A percentile compares a stretch with the other conserved stretches of the same genome.
Evolutionary conservation across 2,329 filamentous ascomycete species (phyloP).

Genomic region (Neopestalotiopsis sp.): DNA sequence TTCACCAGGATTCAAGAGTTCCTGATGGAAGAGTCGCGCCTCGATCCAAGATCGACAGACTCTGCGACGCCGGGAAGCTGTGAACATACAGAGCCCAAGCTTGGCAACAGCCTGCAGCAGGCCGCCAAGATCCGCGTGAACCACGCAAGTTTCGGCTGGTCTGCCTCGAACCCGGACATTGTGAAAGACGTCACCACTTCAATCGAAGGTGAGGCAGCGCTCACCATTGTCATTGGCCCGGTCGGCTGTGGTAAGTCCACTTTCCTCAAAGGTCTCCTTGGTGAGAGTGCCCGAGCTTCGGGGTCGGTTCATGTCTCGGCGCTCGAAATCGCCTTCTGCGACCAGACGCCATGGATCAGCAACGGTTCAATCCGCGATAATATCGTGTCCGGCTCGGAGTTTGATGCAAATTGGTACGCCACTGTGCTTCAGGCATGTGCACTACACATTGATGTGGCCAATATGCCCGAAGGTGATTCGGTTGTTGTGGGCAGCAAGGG

Average conservation of each 20-base stretch:
- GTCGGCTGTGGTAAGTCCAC: conserved; percentile 22
- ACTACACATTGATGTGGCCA: conserved; percentile 22
- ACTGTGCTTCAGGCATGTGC: conserved; percentile 23
- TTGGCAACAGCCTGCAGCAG: background rate
- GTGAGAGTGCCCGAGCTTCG: background rate
- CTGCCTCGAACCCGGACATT: background rate
- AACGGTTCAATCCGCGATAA: conserved; percentile 26
- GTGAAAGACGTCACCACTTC: conserved; percentile 5
- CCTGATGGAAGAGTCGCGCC: conserved; percentile 11
- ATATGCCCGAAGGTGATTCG: conserved; percentile 30
- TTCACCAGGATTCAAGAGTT: conserved; percentile 32
- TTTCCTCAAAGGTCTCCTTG: conserved; percentile 19
- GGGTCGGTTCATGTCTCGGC: conserved; percentile 13
- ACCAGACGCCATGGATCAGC: conserved; percentile 26
- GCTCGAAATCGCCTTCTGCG: conserved; percentile 23
- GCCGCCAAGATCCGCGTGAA: background rate
- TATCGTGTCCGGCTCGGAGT: conserved; percentile 22
- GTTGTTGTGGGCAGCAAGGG: conserved; percentile 33
- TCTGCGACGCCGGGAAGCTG: too few species aligned
- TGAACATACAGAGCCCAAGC: background rate
- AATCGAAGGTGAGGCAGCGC: background rate
- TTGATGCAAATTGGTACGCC: conserved; percentile 23
- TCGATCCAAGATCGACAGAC: background rate
- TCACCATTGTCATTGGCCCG: conserved; percentile 20
- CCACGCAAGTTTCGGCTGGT: conserved; percentile 7